Base-by-base conservation (phyloP, 129 eudicot species). In the Helichrysum umbraculigerum region DNA sequence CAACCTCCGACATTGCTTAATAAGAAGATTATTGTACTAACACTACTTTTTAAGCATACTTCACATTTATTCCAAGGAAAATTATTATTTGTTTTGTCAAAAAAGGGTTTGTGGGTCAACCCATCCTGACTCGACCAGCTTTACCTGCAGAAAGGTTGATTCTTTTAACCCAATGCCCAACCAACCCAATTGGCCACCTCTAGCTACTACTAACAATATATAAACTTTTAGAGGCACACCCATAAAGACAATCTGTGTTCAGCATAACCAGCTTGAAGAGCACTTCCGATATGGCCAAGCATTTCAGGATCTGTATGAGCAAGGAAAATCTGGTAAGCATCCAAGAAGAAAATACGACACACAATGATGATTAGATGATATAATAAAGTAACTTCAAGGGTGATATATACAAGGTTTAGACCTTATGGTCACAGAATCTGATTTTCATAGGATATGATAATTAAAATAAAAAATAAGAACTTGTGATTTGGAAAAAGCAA, bases 301-400 rank as follows among this genome's bases (percentile, higher is more conserved):
- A 90, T 88, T 68, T 76, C 91, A 56, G 87, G 87, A 84, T 90
- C 98, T 93, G 96, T 75, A 70, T 76, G 69, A 41, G 72, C 25
- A 74, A 70, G 34, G 59, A 64, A 64, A 61, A 20, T 61, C 25
- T 0, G 25, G 60, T 17, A 54, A 41, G 54, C 54, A 47, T 47
- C 54, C 54, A 47, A 47, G 52, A 4, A 39, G 47, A 41, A 41
- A 41, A 41, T 41, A 9, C 3, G 2, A 9, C 47, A 41, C 14
- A 12, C 47, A 9, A 41, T 41, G 47, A 41, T 41, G 10, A 39
- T 11, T 8, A 2, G 2, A 39, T 39, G 6, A 8, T 14, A 47
- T 14, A 47, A 47, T 47, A 47, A 5, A 47, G 54, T 47, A 47
- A 47, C 54, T 47, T 12, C 6, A 44, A 17, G 54, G 1, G 17